Conservation (phyloP, 768 basidiomycete genomes). For the Calocera viscosa region DNA sequence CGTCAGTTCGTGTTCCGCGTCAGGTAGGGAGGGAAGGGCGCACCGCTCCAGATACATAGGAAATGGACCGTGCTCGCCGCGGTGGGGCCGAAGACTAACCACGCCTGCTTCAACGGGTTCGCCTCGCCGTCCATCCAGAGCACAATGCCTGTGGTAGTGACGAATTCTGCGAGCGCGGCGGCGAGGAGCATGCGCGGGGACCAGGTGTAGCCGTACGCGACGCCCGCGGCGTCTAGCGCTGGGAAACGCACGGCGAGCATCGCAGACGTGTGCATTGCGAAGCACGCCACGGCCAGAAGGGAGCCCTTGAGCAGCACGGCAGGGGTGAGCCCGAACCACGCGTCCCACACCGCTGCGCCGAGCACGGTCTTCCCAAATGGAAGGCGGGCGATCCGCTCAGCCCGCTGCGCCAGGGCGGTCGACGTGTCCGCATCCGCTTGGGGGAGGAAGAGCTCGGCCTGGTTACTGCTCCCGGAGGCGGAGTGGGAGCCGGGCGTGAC, state of each 20-base stretch:
- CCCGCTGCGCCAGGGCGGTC: neutral
- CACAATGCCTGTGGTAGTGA: neutral
- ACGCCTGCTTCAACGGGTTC: neutral
- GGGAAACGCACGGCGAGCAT: neutral
- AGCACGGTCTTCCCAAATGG: neutral
- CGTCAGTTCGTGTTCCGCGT: no score
- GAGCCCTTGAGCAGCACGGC: neutral
- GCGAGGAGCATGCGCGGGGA: neutral
- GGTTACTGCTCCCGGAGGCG: neutral
- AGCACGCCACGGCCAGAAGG: neutral
- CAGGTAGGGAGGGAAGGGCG: neutral
- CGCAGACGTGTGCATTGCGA: neutral
- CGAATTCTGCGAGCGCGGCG: neutral
- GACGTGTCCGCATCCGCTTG: neutral
- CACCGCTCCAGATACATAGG: neutral
- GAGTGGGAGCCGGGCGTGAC: neutral
- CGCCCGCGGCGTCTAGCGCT: neutral
- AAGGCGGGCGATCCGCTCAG: neutral
- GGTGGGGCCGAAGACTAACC: neutral
- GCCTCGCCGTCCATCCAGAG: neutral
- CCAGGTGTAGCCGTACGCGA: neutral
- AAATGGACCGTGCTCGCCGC: neutral
- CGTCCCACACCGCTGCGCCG: neutral
- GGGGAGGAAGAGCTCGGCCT: neutral
- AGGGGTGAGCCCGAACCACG: neutral